Evolutionary conservation across 441 rosid species (phyloP).

Genomic region (Kokia cookei): DNA sequence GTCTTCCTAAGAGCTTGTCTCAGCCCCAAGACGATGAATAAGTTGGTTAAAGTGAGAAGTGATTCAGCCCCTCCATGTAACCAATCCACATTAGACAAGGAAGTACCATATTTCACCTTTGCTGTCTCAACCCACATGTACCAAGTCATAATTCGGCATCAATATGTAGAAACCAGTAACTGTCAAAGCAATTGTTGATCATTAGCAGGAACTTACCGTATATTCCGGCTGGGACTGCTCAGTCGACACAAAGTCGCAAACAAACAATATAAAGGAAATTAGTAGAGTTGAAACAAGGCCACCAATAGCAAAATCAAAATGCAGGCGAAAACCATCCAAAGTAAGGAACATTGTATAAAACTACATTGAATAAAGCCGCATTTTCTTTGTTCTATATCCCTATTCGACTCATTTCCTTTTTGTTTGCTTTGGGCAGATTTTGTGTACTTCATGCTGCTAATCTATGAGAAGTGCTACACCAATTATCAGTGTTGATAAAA

Average conservation of each 20-base stretch:
- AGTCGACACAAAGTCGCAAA: not conserved
- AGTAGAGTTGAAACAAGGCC: conserved; percentile 18
- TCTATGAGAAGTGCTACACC: not conserved
- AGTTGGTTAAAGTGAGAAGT: conserved; percentile 75
- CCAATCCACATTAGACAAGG: conserved; percentile 89
- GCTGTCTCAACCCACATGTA: conserved; percentile 35
- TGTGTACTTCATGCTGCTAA: not conserved
- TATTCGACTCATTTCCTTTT: not conserved
- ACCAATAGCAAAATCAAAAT: not conserved
- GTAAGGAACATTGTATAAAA: not conserved
- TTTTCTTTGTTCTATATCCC: not conserved
- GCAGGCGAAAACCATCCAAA: conserved; percentile 1
- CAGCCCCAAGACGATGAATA: conserved; percentile 78
- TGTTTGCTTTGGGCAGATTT: not conserved
- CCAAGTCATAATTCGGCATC: not conserved
- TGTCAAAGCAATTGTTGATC: not conserved
- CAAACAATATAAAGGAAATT: conserved; percentile 13
- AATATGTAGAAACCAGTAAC: not conserved
- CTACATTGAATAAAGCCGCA: not conserved
- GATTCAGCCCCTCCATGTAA: conserved; percentile 94
- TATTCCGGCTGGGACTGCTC: conserved; percentile 90
- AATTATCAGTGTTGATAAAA: not conserved
- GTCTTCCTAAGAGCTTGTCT: conserved; percentile 65
- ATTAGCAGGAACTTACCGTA: conserved; percentile 48
- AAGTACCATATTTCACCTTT: conserved; percentile 81